A percentile compares a stretch with the other conserved stretches of the same genome.
Conservation (phyloP, 1,284 basidiomycete species). For the Phellopilus nigrolimitatus region DNA sequence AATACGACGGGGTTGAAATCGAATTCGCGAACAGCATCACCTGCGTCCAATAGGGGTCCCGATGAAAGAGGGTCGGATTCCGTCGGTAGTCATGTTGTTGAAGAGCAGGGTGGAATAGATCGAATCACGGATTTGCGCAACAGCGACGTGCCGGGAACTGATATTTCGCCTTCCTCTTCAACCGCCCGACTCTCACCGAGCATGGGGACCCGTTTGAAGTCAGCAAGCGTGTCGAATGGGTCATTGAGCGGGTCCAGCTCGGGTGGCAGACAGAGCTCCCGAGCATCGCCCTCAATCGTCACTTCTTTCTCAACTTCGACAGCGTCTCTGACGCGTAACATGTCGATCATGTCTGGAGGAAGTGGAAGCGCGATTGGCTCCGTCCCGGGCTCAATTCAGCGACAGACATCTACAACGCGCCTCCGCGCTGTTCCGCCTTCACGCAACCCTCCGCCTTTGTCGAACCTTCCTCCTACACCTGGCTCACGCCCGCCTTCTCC, state of each 20-base stretch:
- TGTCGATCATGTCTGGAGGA: slow-evolving; percentile 9
- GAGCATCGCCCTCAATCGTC: slow-evolving; percentile 10
- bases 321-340: slow-evolving; percentile 11
- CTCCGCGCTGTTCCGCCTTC: slow-evolving; percentile 19
- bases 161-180: slow-evolving; percentile 2
- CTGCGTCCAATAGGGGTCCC: neutral
- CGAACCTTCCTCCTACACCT: slow-evolving; percentile 17
- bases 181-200: slow-evolving; percentile 3
- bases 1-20: neutral
- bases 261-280: neutral
- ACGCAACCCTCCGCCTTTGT: slow-evolving; percentile 17
- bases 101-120: slow-evolving; percentile 2
- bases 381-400: slow-evolving; percentile 5
- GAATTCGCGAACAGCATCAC: slow-evolving; percentile 5
- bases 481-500: slow-evolving; percentile 11
- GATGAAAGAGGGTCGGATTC: neutral
- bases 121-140: slow-evolving; percentile 7
- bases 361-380: slow-evolving; percentile 7
- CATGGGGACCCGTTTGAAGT: slow-evolving; percentile 1
- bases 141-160: neutral
- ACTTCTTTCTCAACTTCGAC: slow-evolving; percentile 12
- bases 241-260: slow-evolving; percentile 7
- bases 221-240: slow-evolving; percentile 12
- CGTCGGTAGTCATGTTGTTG: neutral
- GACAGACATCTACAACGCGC: slow-evolving; percentile 16